Evolutionary conservation across 768 basidiomycete genomes (phyloP).

Genomic region (Lentinula raphanica): DNA sequence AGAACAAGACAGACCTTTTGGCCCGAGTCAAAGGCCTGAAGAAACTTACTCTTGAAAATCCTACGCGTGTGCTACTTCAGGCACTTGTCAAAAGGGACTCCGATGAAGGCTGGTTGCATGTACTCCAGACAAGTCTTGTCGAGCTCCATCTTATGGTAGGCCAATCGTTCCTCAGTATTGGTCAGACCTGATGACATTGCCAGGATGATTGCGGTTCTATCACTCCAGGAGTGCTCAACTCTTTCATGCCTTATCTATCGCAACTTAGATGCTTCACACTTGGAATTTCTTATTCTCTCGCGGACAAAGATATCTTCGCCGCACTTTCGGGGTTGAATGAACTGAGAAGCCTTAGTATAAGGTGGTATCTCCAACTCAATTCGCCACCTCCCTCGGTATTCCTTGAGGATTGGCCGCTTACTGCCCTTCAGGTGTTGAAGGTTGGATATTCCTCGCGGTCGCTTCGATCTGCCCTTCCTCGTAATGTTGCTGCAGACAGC

Average conservation of each 20-base stretch:
- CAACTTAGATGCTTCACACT: conserved; percentile 35
- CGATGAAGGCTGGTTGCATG: conserved; percentile 29
- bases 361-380: conserved; percentile 4
- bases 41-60: conserved; percentile 5
- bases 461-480: not conserved
- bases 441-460: not conserved
- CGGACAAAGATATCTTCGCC: conserved; percentile 44
- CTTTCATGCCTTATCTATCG: conserved; percentile 34
- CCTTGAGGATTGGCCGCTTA: not conserved
- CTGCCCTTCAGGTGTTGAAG: not conserved
- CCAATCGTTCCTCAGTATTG: not conserved
- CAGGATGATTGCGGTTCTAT: conserved; percentile 61
- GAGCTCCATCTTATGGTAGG: conserved; percentile 40
- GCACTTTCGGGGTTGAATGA: conserved; percentile 37
- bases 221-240: conserved; percentile 52
- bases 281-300: conserved; percentile 57
- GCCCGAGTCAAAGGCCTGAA: not conserved
- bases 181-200: not conserved
- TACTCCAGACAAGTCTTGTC: conserved; percentile 26
- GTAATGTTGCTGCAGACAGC: no score
- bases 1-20: not conserved
- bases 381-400: not conserved
- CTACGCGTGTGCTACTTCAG: conserved; percentile 2
- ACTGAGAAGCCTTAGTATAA: conserved; percentile 20
- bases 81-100: conserved; percentile 15